A percentile compares a stretch with the other conserved stretches of the same genome.
These are phyloP conservation scores for Apiospora sp. DNA, from an alignment of 2,329 filamentous ascomycete species.

Conservation along the genomic window DNA sequence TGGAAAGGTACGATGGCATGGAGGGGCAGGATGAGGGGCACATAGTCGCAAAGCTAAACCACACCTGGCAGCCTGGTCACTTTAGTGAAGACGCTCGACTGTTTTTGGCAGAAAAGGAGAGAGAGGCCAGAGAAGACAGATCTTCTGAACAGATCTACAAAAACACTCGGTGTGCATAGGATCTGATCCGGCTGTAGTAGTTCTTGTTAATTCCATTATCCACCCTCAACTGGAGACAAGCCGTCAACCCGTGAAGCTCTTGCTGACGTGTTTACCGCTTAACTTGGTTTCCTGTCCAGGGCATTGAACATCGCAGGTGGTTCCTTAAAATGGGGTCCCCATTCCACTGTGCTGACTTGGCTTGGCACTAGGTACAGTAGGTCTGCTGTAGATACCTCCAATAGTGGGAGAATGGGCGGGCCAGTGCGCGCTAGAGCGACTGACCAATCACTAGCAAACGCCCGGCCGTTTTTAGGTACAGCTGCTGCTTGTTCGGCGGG, in stretches of 20 bases:
- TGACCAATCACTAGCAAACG: slow-evolving; percentile 8
- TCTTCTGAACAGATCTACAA: slow-evolving; percentile 13
- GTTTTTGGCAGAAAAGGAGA: background rate
- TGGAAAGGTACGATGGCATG: background rate
- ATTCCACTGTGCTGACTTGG: slow-evolving; percentile 8
- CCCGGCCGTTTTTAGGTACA: background rate
- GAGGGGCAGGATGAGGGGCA: background rate
- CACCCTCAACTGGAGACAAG: background rate
- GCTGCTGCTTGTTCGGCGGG: slow-evolving; percentile 16
- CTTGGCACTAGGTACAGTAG: background rate
- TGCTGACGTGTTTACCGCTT: slow-evolving; percentile 19
- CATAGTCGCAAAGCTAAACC: background rate
- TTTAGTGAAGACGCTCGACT: background rate
- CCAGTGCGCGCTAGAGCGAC: background rate
- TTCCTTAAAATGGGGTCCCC: background rate
- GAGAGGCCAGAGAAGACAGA: slow-evolving; percentile 3
- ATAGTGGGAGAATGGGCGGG: background rate
- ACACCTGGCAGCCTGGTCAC: background rate
- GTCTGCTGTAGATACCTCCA: background rate
- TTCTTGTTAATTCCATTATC: background rate
- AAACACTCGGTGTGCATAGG: slow-evolving; percentile 12
- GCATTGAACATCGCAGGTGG: background rate
- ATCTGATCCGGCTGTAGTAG: background rate
- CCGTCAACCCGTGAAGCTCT: background rate
- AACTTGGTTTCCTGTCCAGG: background rate